These are phyloP conservation scores for Aspergillus fischeri DNA, from an alignment of 2,329 filamentous ascomycete species.

Conservation along the genomic window DNA sequence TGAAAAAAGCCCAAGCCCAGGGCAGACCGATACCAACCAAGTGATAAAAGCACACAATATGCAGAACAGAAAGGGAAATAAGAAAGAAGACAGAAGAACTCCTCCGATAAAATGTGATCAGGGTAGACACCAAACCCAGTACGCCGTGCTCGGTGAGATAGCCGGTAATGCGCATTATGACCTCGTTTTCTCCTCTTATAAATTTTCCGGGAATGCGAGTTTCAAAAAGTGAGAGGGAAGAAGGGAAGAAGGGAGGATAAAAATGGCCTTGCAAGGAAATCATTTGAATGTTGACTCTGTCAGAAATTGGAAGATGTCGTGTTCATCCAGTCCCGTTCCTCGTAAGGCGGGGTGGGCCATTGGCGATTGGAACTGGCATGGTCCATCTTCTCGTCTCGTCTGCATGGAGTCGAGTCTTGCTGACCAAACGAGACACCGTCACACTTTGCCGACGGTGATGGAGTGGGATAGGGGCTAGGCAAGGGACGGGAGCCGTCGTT, in stretches of 20 bases:
- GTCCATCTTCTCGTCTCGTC: constrained; percentile 59
- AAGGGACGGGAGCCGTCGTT: constrained; percentile 26
- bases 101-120: constrained; percentile 13
- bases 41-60: constrained; percentile 15
- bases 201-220: constrained; percentile 4
- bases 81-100: constrained; percentile 2
- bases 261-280: constrained; percentile 8
- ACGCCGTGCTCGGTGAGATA: constrained; percentile 28
- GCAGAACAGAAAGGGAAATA: constrained; percentile 4
- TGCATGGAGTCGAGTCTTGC: constrained; percentile 47
- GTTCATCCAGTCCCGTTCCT: constrained; percentile 86
- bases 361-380: constrained; percentile 58
- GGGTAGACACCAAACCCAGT: constrained; percentile 24
- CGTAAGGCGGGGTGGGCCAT: constrained; percentile 94
- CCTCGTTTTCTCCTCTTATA: constrained; percentile 17
- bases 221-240: constrained; percentile 1
- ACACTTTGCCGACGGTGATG: constrained; percentile 74
- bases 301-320: constrained; percentile 75
- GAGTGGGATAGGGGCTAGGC: constrained; percentile 63
- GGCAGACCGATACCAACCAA: constrained; percentile 21
- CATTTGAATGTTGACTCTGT: constrained; percentile 49
- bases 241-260: constrained; percentile 13
- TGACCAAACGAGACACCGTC: constrained; percentile 71
- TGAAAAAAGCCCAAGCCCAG: constrained; percentile 19
- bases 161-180: constrained; percentile 22